Evolutionary conservation across 2,329 filamentous ascomycete species (phyloP).

Genomic region (Colletotrichum australisinense): DNA sequence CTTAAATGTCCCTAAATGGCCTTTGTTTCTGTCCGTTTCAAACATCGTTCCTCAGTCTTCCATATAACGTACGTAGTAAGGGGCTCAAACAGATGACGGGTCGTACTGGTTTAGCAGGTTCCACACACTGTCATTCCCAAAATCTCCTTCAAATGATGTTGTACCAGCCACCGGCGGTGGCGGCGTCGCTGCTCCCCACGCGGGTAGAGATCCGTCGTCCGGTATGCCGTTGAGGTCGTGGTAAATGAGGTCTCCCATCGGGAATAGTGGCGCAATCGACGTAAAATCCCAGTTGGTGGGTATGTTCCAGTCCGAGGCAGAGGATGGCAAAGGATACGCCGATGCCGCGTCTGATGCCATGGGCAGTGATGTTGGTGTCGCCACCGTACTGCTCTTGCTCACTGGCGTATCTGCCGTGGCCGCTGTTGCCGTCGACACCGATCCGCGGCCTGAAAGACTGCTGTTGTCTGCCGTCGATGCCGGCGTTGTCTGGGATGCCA

Average conservation of each 20-base stretch:
- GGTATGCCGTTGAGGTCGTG: slow-evolving; percentile 63
- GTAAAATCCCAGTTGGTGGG: slow-evolving; percentile 61
- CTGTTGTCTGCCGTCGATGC: slow-evolving; percentile 35
- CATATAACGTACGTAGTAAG: neutral
- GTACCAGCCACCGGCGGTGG: slow-evolving; percentile 48
- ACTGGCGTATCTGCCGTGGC: slow-evolving; percentile 34
- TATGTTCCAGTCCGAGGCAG: slow-evolving; percentile 47
- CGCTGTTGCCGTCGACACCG: slow-evolving; percentile 25
- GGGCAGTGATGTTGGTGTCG: slow-evolving; percentile 31
- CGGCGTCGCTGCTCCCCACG: slow-evolving; percentile 36
- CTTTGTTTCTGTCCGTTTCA: slow-evolving; percentile 14
- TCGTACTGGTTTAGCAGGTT: slow-evolving; percentile 64
- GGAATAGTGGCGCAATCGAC: slow-evolving; percentile 65
- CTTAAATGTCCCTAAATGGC: neutral
- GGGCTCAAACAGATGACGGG: slow-evolving; percentile 36
- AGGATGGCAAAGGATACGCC: slow-evolving; percentile 27
- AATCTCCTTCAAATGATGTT: slow-evolving; percentile 64
- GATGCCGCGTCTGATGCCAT: slow-evolving; percentile 41
- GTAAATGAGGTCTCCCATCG: slow-evolving; percentile 67
- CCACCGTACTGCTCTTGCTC: slow-evolving; percentile 33
- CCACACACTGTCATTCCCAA: slow-evolving; percentile 67
- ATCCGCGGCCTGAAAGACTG: slow-evolving; percentile 30
- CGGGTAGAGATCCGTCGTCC: slow-evolving; percentile 41
- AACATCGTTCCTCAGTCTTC: slow-evolving; percentile 7
- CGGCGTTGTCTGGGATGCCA: slow-evolving; percentile 30